Percentiles rank a stretch among this genome's conserved stretches.
Conservation (phyloP, 106 monocot species). For the Apostasia ramifera region DNA sequence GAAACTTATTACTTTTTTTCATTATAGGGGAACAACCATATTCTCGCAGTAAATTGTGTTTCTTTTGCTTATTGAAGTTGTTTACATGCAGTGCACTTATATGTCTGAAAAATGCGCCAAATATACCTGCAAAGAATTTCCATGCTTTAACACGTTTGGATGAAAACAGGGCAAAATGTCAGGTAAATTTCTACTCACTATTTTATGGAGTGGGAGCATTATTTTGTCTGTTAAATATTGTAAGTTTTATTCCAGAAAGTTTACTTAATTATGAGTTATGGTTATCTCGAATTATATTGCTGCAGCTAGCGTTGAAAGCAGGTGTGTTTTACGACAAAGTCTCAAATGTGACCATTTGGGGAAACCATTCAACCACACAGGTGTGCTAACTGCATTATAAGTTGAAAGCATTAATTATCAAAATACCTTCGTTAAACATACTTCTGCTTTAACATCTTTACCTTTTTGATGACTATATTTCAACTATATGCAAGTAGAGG, state of each 20-base stretch:
- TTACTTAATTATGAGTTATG: slow-evolving; percentile 6
- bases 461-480: too few species aligned
- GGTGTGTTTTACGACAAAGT: slow-evolving; percentile 99
- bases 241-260: background rate
- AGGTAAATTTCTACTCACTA: slow-evolving; percentile 26
- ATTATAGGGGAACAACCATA: background rate
- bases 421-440: background rate
- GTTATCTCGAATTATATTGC: background rate
- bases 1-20: background rate
- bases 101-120: slow-evolving; percentile 95
- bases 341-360: slow-evolving; percentile 97
- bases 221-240: too few species aligned
- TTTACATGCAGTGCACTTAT: slow-evolving; percentile 73
- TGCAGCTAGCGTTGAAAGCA: slow-evolving; percentile 84
- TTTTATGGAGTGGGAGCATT: background rate
- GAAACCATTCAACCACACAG: slow-evolving; percentile 99
- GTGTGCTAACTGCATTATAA: slow-evolving; percentile 18
- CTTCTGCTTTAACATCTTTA: background rate
- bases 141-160: slow-evolving; percentile 97
- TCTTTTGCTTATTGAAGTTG: slow-evolving; percentile 1
- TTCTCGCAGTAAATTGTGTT: slow-evolving; percentile 4
- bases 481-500: background rate
- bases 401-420: background rate
- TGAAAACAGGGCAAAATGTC: slow-evolving; percentile 98
- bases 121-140: slow-evolving; percentile 91